phyloP scores from a whole-genome alignment of 176 grass and related monocot species.

The Pharus latifolius region DNA sequence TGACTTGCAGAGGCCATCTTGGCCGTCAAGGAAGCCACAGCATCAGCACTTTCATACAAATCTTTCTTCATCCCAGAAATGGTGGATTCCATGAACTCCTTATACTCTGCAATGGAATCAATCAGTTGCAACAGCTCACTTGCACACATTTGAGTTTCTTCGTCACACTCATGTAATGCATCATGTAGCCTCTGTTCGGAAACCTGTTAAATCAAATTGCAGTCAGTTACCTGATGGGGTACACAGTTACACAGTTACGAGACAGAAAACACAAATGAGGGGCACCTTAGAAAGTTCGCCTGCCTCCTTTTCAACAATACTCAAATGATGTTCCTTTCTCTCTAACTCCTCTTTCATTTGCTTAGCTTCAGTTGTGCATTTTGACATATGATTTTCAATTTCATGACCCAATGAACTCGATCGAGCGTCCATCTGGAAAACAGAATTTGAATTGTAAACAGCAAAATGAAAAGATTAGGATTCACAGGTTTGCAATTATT shows the following conservation, averaged over 20 bases:
- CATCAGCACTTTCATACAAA: conserved; percentile 44
- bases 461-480: not conserved
- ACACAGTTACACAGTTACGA: not conserved
- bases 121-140: conserved; percentile 43
- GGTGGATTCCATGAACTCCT: conserved; percentile 48
- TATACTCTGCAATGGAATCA: conserved; percentile 40
- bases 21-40: conserved; percentile 34
- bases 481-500: not conserved
- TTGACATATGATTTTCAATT: conserved; percentile 32
- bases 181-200: conserved; percentile 37
- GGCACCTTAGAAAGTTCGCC: conserved; percentile 51
- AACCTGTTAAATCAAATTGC: conserved; percentile 18
- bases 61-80: conserved; percentile 30
- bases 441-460: not conserved
- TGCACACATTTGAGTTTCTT: conserved; percentile 42
- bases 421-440: conserved; percentile 30
- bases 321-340: conserved; percentile 34
- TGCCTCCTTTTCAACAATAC: conserved; percentile 39
- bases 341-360: conserved; percentile 34
- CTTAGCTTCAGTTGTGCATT: conserved; percentile 31
- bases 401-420: conserved; percentile 37
- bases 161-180: conserved; percentile 5
- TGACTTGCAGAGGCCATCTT: conserved; percentile 9
- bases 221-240: not conserved
- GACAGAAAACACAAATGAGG: not conserved